Evolutionary conservation across 768 basidiomycete species (phyloP).

Genomic region (Epithele typhae): DNA sequence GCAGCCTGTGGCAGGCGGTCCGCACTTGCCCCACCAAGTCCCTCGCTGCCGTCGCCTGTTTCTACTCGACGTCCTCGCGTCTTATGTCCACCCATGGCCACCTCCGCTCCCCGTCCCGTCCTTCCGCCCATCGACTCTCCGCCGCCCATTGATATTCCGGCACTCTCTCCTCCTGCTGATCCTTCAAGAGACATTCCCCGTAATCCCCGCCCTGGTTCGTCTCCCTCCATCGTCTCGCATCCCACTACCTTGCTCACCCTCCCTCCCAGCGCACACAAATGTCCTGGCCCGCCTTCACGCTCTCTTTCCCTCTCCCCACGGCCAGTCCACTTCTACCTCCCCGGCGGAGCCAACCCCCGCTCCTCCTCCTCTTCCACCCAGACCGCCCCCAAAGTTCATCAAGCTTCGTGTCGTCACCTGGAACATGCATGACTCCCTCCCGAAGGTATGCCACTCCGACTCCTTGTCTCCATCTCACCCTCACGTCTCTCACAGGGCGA

Average conservation of each 20-base stretch:
- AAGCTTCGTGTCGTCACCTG: constrained; percentile 72
- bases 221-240: no score
- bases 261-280: constrained; percentile 8
- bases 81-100: not conserved
- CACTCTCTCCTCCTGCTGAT: constrained; percentile 3
- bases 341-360: constrained; percentile 18
- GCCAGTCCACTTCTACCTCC: constrained; percentile 13
- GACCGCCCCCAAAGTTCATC: constrained; percentile 38
- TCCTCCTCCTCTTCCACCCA: constrained; percentile 22
- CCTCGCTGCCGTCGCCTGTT: constrained; percentile 1
- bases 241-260: no score
- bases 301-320: constrained; percentile 39
- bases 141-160: constrained; percentile 13
- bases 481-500: constrained; percentile 52
- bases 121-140: constrained; percentile 15
- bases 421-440: constrained; percentile 85
- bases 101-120: constrained; percentile 7
- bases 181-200: constrained; percentile 9
- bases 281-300: constrained; percentile 50
- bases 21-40: no score
- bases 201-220: constrained; percentile 5
- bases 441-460: constrained; percentile 48
- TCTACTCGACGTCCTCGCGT: not conserved
- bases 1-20: no score
- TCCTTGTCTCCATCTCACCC: not conserved